Base-by-base conservation (phyloP, 2,329 filamentous ascomycete genomes). In the Fusarium cyanostomum region DNA sequence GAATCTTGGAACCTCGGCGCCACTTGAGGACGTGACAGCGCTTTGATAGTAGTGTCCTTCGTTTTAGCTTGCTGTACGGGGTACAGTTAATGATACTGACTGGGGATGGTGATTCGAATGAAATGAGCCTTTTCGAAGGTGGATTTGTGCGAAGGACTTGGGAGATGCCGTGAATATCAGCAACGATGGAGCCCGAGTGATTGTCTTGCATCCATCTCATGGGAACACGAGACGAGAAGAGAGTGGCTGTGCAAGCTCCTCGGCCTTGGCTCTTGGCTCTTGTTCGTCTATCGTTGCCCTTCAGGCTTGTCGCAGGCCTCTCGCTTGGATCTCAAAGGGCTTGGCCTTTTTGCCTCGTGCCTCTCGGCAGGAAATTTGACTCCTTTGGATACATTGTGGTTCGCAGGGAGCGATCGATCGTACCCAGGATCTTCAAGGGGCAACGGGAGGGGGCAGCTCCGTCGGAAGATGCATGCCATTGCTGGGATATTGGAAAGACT, bases 171-270 rank as follows among this genome's bases (percentile, higher is more conserved):
- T 38, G 45, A 49, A 49, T 35, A 33, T 38, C 21, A 35, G 24
- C 45, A 28, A 8, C 30, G 28, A n/a, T n/a, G n/a, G n/a, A 52
- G 35, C 37, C 38, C 31, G n/a, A n/a, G 26, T 39, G 35, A 42
- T 35, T 62, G 34, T 60, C 49, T 50, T 54, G 15, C 48, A 42
- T 64, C 33, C 56, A 26, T 46, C 37, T 42, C 49, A 38, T 64
- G 62, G 63, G 54, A 35, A 53, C 54, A 64, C 59, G 63, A 64
- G 63, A 61, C 55, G 44, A 38, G 48, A 52, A 27, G 59, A 64
- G 51, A 53, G 63, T 66, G 63, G 63, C 63, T 66, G 63, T 64
- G 63, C 56, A 64, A 39, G 34, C 54, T 38, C n/a, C 21, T 38
- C 26, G 41, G 43, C n/a, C 52, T 61, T 64, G 62, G 62, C 54